Percentiles rank a stretch among this genome's conserved stretches.
Evolutionary conservation across 2,329 filamentous ascomycete genomes (phyloP).

Genomic region (Fusarium robinianum): DNA sequence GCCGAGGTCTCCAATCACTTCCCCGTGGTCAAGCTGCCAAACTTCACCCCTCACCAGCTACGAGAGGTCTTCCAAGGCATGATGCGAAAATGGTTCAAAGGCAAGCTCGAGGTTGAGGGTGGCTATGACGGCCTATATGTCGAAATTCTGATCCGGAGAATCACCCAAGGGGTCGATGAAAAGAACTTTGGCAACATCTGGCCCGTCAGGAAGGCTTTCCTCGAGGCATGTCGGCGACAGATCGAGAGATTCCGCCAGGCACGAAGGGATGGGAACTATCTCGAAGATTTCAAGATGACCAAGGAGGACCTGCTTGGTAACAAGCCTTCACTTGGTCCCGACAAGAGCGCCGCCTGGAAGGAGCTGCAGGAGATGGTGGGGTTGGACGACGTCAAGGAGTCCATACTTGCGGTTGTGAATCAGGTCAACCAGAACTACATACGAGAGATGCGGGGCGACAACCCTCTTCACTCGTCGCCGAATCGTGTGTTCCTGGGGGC

Average conservation of each 20-base stretch:
- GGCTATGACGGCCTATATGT: conserved; percentile 63
- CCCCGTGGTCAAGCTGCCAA: conserved; percentile 60
- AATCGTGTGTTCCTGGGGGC: conserved; percentile 73
- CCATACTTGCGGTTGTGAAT: conserved; percentile 48
- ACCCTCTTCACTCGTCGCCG: conserved; percentile 60
- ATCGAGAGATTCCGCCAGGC: conserved; percentile 56
- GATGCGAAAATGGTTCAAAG: conserved; percentile 58
- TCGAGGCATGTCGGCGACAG: conserved; percentile 60
- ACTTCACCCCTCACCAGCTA: conserved; percentile 68
- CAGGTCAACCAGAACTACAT: conserved; percentile 65
- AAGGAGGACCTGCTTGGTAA: conserved; percentile 73
- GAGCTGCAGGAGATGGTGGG: conserved; percentile 64
- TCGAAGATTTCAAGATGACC: conserved; percentile 43
- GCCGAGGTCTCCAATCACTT: conserved; percentile 40
- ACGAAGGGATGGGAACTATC: conserved; percentile 27
- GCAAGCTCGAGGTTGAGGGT: conserved; percentile 62
- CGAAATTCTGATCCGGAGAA: conserved; percentile 63
- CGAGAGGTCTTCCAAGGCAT: conserved; percentile 59
- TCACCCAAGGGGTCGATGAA: conserved; percentile 63
- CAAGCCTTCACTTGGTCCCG: conserved; percentile 59
- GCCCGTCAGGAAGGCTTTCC: conserved; percentile 61
- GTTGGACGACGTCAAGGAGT: conserved; percentile 62
- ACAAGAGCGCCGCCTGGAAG: conserved; percentile 59
- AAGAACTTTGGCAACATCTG: conserved; percentile 75
- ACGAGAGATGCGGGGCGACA: conserved; percentile 64